Base-by-base conservation (phyloP, 306 rosid genomes). In the Hippophae gyantsensis region DNA sequence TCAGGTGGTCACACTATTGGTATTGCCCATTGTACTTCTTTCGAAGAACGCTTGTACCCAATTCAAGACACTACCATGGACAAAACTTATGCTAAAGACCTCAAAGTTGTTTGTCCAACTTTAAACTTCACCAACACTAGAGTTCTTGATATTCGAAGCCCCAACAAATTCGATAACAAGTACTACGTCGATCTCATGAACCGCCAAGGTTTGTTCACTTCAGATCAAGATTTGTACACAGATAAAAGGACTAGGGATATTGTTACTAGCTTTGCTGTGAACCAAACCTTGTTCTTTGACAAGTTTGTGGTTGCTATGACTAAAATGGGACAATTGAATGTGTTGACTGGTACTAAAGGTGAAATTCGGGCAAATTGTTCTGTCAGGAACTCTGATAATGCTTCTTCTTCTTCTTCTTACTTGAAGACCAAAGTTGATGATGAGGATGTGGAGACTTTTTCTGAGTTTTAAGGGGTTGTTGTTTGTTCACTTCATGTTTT, bases 1-100 rank as follows among this genome's bases (percentile, higher is more conserved):
- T 82, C 84, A 0, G 89, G 94, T 1, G 86, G 74, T 49, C 94
- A 85, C 79, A 82, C 89, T 6, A 75, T 82, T 0, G 94, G 94
- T 3, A 51, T 74, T 1, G 54, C 76, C 54, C 84, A 82, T 10
- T 82, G 89, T 7, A 1, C 13, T 2, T 65, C 84, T 43, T 82
- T 85, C 73, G 50, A 43, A 10, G 13, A 14, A 7, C 65, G 84
- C n/a, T 82, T 85, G 2, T 82, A 78, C 58, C 94, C 89, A 0
- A 27, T 13, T 3, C 73, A 42, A 2, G 94, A 85, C 56, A 49
- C 82, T 0, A 58, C 8, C 25, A 53, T 85, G 84, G 82, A 85
- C 69, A 9, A 72, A 58, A 74, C 81, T 50, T 58, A 80, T 10
- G 84, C 84, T 49, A 63, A 67, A 1, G 48, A 69, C 1, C 94